phyloP scores from a whole-genome alignment of 805 yeast species.

The Lipomyces lipofer region DNA sequence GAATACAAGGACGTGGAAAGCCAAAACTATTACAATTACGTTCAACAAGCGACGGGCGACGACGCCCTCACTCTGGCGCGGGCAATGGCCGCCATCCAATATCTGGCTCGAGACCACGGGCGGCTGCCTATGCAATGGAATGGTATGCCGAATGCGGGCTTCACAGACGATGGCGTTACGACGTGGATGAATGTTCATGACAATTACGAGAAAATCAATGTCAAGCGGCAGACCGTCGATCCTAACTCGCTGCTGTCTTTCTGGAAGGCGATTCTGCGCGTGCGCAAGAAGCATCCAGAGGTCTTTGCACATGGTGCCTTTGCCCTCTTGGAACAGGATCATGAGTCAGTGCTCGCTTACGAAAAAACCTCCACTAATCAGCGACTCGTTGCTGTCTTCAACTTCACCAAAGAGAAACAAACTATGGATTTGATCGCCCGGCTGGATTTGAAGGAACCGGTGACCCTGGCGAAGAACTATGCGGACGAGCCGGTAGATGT shows the following conservation, averaged over 20 bases:
- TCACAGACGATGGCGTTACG: constrained; percentile 40
- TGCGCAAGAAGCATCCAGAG: constrained; percentile 50
- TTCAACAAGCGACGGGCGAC: neutral
- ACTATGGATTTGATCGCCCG: no score
- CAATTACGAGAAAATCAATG: constrained; percentile 51
- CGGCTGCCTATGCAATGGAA: constrained; percentile 59
- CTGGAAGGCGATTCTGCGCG: constrained; percentile 47
- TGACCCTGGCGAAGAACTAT: no score
- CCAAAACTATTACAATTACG: constrained; percentile 38
- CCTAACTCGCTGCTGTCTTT: constrained; percentile 49
- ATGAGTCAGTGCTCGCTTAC: neutral
- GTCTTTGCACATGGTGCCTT: constrained; percentile 47
- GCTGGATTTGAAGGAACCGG: no score
- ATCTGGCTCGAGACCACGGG: constrained; percentile 52
- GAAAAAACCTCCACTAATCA: no score
- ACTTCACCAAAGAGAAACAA: no score
- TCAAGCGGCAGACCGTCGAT: constrained; percentile 47
- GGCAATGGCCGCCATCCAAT: constrained; percentile 32
- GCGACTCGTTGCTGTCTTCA: no score
- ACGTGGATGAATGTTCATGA: constrained; percentile 58
- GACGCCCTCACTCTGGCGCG: neutral
- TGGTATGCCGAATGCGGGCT: constrained; percentile 43
- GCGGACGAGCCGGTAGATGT: no score
- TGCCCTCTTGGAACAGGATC: constrained; percentile 18
- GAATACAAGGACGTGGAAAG: constrained; percentile 56